phyloP scores from a whole-genome alignment of 441 rosid genomes.

The Populus hybrid region DNA sequence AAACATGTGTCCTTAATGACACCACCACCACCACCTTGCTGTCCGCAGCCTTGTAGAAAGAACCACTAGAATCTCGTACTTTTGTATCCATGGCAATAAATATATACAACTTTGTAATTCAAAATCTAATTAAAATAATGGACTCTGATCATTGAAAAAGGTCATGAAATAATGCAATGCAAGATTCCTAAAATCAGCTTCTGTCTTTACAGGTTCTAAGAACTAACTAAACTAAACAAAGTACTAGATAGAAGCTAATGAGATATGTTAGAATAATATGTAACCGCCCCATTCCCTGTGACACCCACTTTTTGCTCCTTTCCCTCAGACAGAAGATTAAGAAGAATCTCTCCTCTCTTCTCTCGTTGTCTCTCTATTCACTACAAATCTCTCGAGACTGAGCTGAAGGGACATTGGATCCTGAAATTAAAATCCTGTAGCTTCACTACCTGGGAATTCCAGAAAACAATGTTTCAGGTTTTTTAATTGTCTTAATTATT shows the following conservation, averaged over 20 bases:
- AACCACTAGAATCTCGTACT: no score
- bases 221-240: neutral
- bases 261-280: conserved; percentile 40
- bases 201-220: neutral
- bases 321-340: conserved; percentile 39
- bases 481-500: no score
- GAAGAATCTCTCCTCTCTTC: conserved; percentile 7
- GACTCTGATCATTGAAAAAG: conserved; percentile 18
- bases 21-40: no score
- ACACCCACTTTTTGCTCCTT: conserved; percentile 49
- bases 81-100: no score
- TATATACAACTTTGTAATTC: neutral
- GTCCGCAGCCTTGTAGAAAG: no score
- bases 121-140: neutral
- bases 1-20: no score
- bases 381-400: neutral
- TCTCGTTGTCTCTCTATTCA: neutral
- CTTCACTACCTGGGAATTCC: neutral
- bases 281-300: conserved; percentile 12
- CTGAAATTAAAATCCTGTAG: conserved; percentile 1
- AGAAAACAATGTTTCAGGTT: neutral
- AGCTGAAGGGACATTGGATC: conserved; percentile 14
- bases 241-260: conserved; percentile 13
- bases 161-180: neutral
- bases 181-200: neutral